These are phyloP conservation scores for Eutrema yunnanense DNA, from an alignment of 345 rosid genomes.

Conservation along the genomic window DNA sequence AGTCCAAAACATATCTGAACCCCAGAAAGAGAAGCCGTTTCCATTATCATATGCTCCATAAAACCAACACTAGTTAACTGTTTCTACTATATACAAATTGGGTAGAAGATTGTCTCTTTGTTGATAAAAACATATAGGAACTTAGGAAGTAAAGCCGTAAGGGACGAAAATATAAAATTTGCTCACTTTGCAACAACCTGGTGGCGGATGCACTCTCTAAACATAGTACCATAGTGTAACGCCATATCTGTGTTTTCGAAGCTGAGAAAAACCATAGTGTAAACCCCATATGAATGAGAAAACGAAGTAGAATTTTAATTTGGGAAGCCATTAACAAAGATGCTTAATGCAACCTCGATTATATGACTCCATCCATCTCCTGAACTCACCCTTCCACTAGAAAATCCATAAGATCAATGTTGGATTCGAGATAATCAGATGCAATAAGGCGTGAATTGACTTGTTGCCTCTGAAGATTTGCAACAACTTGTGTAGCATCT, in stretches of 20 bases:
- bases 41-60: not conserved
- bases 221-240: slow-evolving; percentile 94
- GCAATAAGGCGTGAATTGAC: slow-evolving; percentile 84
- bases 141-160: not conserved
- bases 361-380: not conserved
- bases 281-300: slow-evolving; percentile 1
- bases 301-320: not conserved
- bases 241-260: slow-evolving; percentile 85
- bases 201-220: slow-evolving; percentile 96
- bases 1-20: slow-evolving; percentile 80
- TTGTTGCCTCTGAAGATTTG: slow-evolving; percentile 97
- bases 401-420: slow-evolving; percentile 77
- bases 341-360: not conserved
- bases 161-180: not conserved
- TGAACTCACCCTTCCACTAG: slow-evolving; percentile 64
- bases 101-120: not conserved
- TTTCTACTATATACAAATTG: not conserved
- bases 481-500: slow-evolving; percentile 98
- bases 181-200: slow-evolving; percentile 91
- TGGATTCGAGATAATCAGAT: slow-evolving; percentile 79
- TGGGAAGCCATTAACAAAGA: not conserved
- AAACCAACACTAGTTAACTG: not conserved
- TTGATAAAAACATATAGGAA: not conserved
- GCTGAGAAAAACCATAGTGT: slow-evolving; percentile 35
- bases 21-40: not conserved